Conservation (phyloP, 768 basidiomycete genomes). For the Fibroporia radiculosa region DNA sequence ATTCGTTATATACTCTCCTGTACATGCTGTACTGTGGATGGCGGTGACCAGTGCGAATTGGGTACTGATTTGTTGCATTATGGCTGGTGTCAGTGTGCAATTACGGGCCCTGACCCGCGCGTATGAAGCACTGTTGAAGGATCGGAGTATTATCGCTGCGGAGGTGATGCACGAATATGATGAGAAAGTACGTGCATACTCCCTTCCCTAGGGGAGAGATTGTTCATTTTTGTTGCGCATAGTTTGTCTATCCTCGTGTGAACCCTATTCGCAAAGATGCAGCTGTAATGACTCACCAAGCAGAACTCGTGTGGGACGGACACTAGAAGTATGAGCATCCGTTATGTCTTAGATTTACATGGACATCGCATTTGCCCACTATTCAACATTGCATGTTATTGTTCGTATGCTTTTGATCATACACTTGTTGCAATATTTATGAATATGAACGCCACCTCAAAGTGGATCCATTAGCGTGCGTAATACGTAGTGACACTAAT, state of each 20-base stretch:
- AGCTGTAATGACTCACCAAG: constrained; percentile 79
- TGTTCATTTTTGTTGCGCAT: background rate
- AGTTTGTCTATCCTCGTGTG: constrained; percentile 83
- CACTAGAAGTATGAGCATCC: too few species aligned
- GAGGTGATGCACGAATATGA: constrained; percentile 86
- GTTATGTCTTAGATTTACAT: too few species aligned
- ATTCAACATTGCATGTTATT: too few species aligned
- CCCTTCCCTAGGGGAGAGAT: background rate
- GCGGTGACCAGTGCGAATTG: constrained; percentile 66
- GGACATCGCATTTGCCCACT: too few species aligned
- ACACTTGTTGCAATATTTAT: too few species aligned
- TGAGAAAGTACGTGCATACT: constrained; percentile 46
- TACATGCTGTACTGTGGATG: constrained; percentile 68
- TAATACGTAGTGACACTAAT: too few species aligned
- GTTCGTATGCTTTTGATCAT: too few species aligned
- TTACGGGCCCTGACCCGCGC: constrained; percentile 41
- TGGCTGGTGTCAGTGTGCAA: constrained; percentile 55
- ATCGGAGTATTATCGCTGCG: constrained; percentile 63
- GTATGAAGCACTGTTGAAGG: constrained; percentile 64
- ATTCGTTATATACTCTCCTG: constrained; percentile 74
- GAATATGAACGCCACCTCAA: too few species aligned
- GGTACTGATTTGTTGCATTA: constrained; percentile 62
- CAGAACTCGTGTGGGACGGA: too few species aligned
- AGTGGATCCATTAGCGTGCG: too few species aligned
- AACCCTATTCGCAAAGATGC: constrained; percentile 72